Percentiles rank a stretch among this genome's conserved stretches.
phyloP scores from a whole-genome alignment of 495 filamentous ascomycete genomes.

The Umbilicaria muhlenbergii region DNA sequence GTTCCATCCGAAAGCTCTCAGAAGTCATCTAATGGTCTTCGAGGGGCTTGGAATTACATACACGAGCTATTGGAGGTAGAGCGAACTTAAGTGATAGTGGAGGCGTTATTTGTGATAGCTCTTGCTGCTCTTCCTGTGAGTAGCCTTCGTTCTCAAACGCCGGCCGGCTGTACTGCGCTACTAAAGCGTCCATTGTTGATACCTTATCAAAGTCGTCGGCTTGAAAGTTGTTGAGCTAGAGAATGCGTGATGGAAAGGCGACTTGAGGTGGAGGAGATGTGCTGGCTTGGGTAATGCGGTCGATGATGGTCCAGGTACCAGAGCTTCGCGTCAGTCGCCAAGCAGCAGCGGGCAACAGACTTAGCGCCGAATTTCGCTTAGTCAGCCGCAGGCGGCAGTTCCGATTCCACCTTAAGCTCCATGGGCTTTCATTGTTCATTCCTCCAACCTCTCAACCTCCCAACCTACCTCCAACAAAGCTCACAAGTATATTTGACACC shows the following conservation, averaged over 20 bases:
- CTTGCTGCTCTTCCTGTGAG: constrained; percentile 58
- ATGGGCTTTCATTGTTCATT: too few relatives aligned
- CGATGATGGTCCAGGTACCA: too few relatives aligned
- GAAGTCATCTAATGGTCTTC: neutral
- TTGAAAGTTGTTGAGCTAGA: neutral
- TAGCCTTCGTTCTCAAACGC: constrained; percentile 56
- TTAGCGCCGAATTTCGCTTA: too few relatives aligned
- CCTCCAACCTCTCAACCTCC: too few relatives aligned
- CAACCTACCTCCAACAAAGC: too few relatives aligned
- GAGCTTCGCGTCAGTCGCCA: too few relatives aligned
- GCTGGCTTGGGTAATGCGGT: too few relatives aligned
- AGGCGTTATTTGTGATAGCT: constrained; percentile 47
- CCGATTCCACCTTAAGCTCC: too few relatives aligned
- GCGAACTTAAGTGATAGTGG: constrained; percentile 79
- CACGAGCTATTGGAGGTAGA: constrained; percentile 85
- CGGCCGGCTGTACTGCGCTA: constrained; percentile 72
- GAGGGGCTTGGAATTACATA: constrained; percentile 26
- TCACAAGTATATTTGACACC: too few relatives aligned
- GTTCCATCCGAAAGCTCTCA: constrained; percentile 5
- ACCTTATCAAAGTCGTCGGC: neutral
- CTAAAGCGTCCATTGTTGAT: constrained; percentile 75
- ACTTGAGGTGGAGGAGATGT: neutral
- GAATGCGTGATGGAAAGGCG: neutral
- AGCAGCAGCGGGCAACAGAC: too few relatives aligned
- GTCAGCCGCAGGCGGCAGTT: too few relatives aligned